These are phyloP conservation scores for Xylariomycetidae sp. DNA, from an alignment of 2,329 filamentous ascomycete species.

Conservation along the genomic window DNA sequence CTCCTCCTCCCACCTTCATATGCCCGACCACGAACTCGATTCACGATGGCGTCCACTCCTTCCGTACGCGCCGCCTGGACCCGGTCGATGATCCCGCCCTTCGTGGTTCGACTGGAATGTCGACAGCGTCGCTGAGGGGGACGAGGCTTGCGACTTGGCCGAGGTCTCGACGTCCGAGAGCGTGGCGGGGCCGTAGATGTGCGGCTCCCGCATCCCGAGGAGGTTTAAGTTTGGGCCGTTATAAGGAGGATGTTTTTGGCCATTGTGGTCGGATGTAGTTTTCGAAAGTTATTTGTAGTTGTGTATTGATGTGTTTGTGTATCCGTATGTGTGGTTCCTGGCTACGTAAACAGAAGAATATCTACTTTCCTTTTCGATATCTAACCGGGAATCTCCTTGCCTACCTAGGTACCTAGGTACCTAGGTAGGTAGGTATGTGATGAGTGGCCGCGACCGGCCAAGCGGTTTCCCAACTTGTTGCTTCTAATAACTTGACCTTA, in stretches of 20 bases:
- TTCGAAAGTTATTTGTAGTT: too few relatives aligned
- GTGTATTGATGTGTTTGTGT: too few relatives aligned
- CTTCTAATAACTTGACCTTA: too few relatives aligned
- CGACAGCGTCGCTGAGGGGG: conserved; percentile 44
- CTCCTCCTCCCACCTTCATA: conserved; percentile 35
- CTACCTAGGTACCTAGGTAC: too few relatives aligned
- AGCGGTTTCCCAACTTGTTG: too few relatives aligned
- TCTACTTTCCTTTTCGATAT: too few relatives aligned
- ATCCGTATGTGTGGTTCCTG: too few relatives aligned
- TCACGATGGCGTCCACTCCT: conserved; percentile 59
- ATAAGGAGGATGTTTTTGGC: conserved; percentile 58
- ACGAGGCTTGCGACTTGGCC: conserved; percentile 44
- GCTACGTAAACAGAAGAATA: too few relatives aligned
- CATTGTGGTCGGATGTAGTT: too few relatives aligned
- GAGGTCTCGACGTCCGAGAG: conserved; percentile 55
- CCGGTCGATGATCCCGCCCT: conserved; percentile 66
- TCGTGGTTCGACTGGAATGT: conserved; percentile 76
- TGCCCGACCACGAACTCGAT: conserved; percentile 49
- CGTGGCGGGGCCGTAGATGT: conserved; percentile 67
- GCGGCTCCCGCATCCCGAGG: conserved; percentile 68
- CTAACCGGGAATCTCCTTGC: too few relatives aligned
- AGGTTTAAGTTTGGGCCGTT: conserved; percentile 84
- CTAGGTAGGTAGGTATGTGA: too few relatives aligned
- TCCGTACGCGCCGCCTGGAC: conserved; percentile 60
- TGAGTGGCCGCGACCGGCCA: too few relatives aligned